A percentile compares a stretch with the other conserved stretches of the same genome.
Conservation (phyloP, 2,329 filamentous ascomycete species). For the Pseudogymnoascus sp. region DNA sequence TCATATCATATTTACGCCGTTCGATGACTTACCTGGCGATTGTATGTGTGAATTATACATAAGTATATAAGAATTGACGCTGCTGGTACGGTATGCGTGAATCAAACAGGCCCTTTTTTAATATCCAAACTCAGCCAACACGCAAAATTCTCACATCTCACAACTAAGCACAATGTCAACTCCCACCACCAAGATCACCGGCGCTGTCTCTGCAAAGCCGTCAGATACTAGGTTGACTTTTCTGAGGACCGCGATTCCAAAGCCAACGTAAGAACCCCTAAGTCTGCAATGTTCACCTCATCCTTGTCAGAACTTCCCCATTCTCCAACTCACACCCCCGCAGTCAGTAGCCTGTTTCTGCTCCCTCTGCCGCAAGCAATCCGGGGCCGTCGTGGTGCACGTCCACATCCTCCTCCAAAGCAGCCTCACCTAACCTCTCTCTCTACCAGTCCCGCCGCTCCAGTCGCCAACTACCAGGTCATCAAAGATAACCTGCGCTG, state of each 20-base stretch:
- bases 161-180: slow-evolving; percentile 23
- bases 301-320: not conserved
- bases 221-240: slow-evolving; percentile 42
- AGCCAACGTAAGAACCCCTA: slow-evolving; percentile 22
- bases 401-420: slow-evolving; percentile 31
- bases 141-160: not conserved
- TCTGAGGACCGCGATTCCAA: slow-evolving; percentile 37
- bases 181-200: slow-evolving; percentile 30
- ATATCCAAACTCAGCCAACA: no score
- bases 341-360: slow-evolving; percentile 45
- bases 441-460: slow-evolving; percentile 28
- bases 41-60: not conserved
- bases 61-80: not conserved
- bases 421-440: slow-evolving; percentile 27
- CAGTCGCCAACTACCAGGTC: slow-evolving; percentile 32
- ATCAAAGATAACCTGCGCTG: slow-evolving; percentile 34
- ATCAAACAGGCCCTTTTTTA: not conserved
- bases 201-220: slow-evolving; percentile 42
- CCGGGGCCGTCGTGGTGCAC: slow-evolving; percentile 38
- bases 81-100: not conserved
- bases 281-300: not conserved
- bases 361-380: slow-evolving; percentile 45
- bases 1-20: not conserved
- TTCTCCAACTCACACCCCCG: not conserved
- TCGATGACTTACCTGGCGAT: not conserved